phyloP scores from a whole-genome alignment of 2,329 filamentous ascomycete genomes.

The Ophiostoma himal-ulmi region DNA sequence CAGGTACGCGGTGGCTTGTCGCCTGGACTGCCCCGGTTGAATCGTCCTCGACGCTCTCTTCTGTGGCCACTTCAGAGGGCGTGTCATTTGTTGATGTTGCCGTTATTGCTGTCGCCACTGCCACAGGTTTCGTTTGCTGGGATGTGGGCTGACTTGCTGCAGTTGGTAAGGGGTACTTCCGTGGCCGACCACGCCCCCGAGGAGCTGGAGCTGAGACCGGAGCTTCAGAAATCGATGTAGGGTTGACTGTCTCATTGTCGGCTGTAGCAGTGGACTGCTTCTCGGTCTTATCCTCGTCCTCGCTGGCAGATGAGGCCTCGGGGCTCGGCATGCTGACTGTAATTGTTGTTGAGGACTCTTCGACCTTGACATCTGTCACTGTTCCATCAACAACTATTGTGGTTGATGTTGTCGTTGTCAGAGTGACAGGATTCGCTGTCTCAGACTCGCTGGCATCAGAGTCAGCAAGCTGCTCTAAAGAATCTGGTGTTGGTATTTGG shows the following conservation, averaged over 20 bases:
- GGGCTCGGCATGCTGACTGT: conserved; percentile 19
- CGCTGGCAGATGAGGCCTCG: conserved; percentile 18
- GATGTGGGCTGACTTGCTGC: background rate
- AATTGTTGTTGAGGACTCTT: background rate
- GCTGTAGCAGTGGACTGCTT: background rate
- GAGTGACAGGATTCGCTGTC: background rate
- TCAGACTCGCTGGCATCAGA: conserved; percentile 16
- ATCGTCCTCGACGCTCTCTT: background rate
- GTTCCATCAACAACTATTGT: conserved; percentile 14
- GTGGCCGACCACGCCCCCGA: conserved; percentile 11
- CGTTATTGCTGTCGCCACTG: background rate
- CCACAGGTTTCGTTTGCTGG: background rate
- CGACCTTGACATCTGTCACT: conserved; percentile 10
- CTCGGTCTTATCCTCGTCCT: conserved; percentile 17
- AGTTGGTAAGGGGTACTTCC: conserved; percentile 8
- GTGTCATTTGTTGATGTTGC: background rate
- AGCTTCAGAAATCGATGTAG: background rate
- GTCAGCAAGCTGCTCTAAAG: conserved; percentile 13
- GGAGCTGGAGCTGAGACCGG: background rate
- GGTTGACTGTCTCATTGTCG: background rate
- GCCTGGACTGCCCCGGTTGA: background rate
- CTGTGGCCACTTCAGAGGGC: background rate
- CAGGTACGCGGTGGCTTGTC: conserved; percentile 47
- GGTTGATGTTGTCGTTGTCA: conserved; percentile 5
- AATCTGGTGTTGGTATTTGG: conserved; percentile 23